phyloP scores from a whole-genome alignment of 1,284 basidiomycete species.

The Vanrija humicola region DNA sequence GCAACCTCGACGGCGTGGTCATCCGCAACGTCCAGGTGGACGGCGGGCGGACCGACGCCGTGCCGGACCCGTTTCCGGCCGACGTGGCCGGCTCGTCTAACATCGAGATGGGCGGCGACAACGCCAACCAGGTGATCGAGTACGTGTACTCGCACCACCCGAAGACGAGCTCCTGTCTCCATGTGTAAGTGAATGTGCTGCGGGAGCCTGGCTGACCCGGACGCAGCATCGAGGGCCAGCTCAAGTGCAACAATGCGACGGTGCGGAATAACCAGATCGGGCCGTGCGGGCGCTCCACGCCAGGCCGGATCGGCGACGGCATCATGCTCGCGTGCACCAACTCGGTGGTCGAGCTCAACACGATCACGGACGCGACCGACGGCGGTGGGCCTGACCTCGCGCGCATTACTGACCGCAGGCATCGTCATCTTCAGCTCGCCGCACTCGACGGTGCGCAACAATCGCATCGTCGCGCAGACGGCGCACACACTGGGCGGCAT shows the following conservation, averaged over 20 bases:
- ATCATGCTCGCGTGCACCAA: slow-evolving; percentile 71
- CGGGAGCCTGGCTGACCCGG: slow-evolving; percentile 3
- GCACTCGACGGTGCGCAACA: too few relatives aligned
- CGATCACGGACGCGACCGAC: slow-evolving; percentile 66
- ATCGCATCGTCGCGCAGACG: too few relatives aligned
- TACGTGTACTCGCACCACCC: slow-evolving; percentile 38
- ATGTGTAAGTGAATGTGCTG: slow-evolving; percentile 28
- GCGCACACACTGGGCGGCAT: too few relatives aligned
- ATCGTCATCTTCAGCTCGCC: too few relatives aligned
- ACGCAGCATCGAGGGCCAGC: slow-evolving; percentile 58
- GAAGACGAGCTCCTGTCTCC: slow-evolving; percentile 39
- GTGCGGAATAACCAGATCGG: slow-evolving; percentile 34
- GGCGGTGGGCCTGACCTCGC: slow-evolving; percentile 42
- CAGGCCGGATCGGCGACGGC: slow-evolving; percentile 68
- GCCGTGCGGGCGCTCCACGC: slow-evolving; percentile 42
- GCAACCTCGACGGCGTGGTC: slow-evolving; percentile 58
- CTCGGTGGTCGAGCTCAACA: slow-evolving; percentile 65
- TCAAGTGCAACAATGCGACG: slow-evolving; percentile 57
- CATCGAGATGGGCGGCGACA: slow-evolving; percentile 47
- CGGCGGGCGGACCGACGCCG: slow-evolving; percentile 37
- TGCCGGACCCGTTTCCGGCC: not conserved
- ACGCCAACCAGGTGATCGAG: slow-evolving; percentile 39
- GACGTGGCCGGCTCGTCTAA: slow-evolving; percentile 9
- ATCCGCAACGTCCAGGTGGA: slow-evolving; percentile 64
- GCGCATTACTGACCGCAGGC: too few relatives aligned